Evolutionary conservation across 805 yeast genomes (phyloP), one percentile per base, ranked within the genome.

Genomic region (Candida gorgasii): DNA sequence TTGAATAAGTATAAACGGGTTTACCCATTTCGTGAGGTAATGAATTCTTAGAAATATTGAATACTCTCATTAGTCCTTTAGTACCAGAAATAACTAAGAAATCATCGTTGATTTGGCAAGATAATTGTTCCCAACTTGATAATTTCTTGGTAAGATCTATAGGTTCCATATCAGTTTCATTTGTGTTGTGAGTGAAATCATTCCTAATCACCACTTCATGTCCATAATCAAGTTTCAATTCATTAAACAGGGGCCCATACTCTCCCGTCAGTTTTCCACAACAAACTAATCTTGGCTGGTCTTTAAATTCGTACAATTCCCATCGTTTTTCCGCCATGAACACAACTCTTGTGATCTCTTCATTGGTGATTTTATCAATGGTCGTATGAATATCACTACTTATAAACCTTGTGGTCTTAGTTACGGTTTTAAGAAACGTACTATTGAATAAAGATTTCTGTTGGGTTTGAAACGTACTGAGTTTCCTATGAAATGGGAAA

Each of bases 401-500:
- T 0, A 56, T 55, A 42, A 61, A 66, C 15, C 65, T 49, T 8
- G 48, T 43, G 44, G 61, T 65, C 41, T 57, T 67, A 17, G 59
- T 47, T 35, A 61, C 53, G 2, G 54, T 35, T 5, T 44, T 28
- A 19, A 42, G 45, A 37, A 49, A 49, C 8, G 52, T 50, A 9
- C 55, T 48, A n/a, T 56, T 39, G 44, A 41, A 60, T 46, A 45
- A 58, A 48, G 61, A 67, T 73, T 34, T 80, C 72, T 45, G 86
- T 73, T 40, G 89, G 60, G 62, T 80, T 65, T 49, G 80, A 69
- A 56, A 76, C 65, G 50, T 75, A 47, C 63, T 74, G 67, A 39
- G 79, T 65, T 61, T 82, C 45, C 96, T 73, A 57, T 84, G 86
- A 42, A 81, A 78, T 0, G 97, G 97, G 62, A 88, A 89, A 52